phyloP scores from a whole-genome alignment of 2,329 filamentous ascomycete genomes.

The Dryadomyces quercus-mongolicae region DNA sequence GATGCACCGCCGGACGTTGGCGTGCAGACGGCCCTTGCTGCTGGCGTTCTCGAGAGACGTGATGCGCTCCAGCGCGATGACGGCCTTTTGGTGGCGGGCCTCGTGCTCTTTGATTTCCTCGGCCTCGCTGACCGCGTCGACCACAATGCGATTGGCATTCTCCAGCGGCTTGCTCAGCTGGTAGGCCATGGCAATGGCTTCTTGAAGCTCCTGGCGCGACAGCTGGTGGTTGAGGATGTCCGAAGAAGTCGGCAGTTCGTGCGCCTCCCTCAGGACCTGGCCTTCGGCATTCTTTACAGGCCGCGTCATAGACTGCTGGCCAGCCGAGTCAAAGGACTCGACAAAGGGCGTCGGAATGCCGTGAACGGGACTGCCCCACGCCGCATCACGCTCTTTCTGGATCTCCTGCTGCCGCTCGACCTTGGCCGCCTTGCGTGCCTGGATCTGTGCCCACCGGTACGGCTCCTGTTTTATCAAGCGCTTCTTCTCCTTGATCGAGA shows the following conservation, averaged over 20 bases:
- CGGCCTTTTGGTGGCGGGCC: conserved; percentile 51
- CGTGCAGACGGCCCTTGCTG: conserved; percentile 64
- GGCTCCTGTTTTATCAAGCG: conserved; percentile 62
- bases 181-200: conserved; percentile 55
- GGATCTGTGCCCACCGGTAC: conserved; percentile 68
- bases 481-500: conserved; percentile 51
- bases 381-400: conserved; percentile 47
- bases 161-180: conserved; percentile 48
- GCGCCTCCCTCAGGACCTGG: conserved; percentile 25
- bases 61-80: conserved; percentile 69
- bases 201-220: conserved; percentile 51
- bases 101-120: conserved; percentile 31
- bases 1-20: conserved; percentile 76
- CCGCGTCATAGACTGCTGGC: conserved; percentile 29
- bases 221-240: conserved; percentile 67
- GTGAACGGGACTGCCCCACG: conserved; percentile 65
- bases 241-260: conserved; percentile 31
- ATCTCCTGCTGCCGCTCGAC: conserved; percentile 62
- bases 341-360: conserved; percentile 74
- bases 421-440: conserved; percentile 76
- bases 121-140: conserved; percentile 29
- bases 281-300: conserved; percentile 25
- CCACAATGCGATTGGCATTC: conserved; percentile 19
- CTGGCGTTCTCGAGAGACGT: conserved; percentile 64
- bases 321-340: conserved; percentile 62